phyloP scores from a whole-genome alignment of 345 rosid species.

The Acer negundo region DNA sequence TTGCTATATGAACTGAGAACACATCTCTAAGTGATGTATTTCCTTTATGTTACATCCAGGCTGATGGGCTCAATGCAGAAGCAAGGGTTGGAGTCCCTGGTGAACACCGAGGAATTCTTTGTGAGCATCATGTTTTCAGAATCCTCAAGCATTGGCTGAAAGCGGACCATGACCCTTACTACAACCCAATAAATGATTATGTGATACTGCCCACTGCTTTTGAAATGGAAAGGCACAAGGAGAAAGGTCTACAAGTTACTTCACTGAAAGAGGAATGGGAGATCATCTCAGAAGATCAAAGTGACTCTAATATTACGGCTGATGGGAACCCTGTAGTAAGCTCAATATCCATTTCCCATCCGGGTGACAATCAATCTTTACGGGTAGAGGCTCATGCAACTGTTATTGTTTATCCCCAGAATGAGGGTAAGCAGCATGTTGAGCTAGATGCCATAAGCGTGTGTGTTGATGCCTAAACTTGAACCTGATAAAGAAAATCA shows the following conservation, averaged over 20 bases:
- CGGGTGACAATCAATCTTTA: constrained; percentile 33
- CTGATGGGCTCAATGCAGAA: constrained; percentile 90
- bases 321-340: constrained; percentile 36
- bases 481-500: background rate
- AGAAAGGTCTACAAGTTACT: constrained; percentile 74
- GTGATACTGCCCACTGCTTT: constrained; percentile 77
- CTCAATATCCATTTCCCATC: constrained; percentile 59
- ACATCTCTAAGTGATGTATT: background rate
- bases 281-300: constrained; percentile 48
- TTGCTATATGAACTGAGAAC: background rate
- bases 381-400: constrained; percentile 69
- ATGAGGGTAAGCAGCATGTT: constrained; percentile 66
- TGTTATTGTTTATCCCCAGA: constrained; percentile 47
- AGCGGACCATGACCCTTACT: constrained; percentile 78
- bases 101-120: constrained; percentile 88
- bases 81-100: constrained; percentile 95
- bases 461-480: constrained; percentile 56
- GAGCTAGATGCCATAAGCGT: constrained; percentile 78
- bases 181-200: constrained; percentile 86
- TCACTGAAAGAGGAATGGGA: constrained; percentile 95
- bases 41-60: constrained; percentile 40
- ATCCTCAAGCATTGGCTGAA: constrained; percentile 88
- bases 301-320: constrained; percentile 16
- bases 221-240: constrained; percentile 57
- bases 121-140: constrained; percentile 84